phyloP scores from a whole-genome alignment of 129 eudicot species.

The Helianthus annuus region DNA sequence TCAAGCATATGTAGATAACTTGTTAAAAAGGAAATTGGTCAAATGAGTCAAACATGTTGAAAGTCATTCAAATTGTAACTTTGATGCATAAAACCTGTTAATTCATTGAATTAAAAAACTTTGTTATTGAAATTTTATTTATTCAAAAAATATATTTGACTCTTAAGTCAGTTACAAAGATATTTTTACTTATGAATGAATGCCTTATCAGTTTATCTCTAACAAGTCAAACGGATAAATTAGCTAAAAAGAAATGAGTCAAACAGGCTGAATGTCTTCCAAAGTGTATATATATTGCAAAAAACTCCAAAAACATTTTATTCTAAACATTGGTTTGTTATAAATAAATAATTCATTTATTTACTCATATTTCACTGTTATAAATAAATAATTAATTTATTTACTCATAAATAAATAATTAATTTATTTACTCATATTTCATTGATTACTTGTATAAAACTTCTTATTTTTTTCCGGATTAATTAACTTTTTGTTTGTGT shows the following conservation, averaged over 20 bases:
- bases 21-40: background rate
- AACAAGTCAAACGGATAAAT: background rate
- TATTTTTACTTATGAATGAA: background rate
- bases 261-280: too few species aligned
- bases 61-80: background rate
- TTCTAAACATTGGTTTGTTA: background rate
- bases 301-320: background rate
- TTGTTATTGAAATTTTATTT: background rate
- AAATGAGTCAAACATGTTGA: background rate
- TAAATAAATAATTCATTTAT: too few species aligned
- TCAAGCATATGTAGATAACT: background rate
- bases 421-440: background rate
- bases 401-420: background rate
- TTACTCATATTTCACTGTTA: too few species aligned
- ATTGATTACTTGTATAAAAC: background rate
- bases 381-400: too few species aligned
- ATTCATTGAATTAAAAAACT: background rate
- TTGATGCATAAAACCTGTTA: background rate
- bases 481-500: conserved; percentile 11
- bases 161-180: background rate
- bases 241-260: background rate
- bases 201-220: background rate
- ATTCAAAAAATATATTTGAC: background rate
- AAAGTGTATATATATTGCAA: conserved; percentile 1
- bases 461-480: too few species aligned